These are phyloP conservation scores for Macrophomina pseudophaseolina DNA, from an alignment of 2,329 filamentous ascomycete species.

Conservation along the genomic window DNA sequence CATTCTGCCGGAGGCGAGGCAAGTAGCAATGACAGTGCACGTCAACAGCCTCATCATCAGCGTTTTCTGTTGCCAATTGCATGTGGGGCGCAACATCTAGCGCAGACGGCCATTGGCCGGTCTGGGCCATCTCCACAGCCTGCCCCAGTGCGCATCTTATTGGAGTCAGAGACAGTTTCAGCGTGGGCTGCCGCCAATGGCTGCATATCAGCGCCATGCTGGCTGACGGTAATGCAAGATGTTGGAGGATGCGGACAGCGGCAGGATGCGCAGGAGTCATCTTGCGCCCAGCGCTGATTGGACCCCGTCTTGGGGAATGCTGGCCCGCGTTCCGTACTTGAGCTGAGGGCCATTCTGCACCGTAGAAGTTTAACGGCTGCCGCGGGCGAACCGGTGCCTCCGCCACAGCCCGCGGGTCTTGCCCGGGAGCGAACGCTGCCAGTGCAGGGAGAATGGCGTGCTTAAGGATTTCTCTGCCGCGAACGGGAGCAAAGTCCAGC, in stretches of 20 bases:
- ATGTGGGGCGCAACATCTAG: constrained; percentile 11
- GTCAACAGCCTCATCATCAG: constrained; percentile 18
- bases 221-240: constrained; percentile 23
- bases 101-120: constrained; percentile 3
- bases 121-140: constrained; percentile 7
- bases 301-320: constrained; percentile 8
- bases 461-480: too few species aligned
- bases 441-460: too few species aligned
- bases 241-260: not conserved
- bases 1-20: constrained; percentile 7
- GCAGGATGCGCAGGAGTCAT: constrained; percentile 19
- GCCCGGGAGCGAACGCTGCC: not conserved
- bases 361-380: not conserved
- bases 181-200: constrained; percentile 12
- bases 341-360: not conserved
- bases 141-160: constrained; percentile 12
- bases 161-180: constrained; percentile 22
- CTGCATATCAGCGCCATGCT: constrained; percentile 11
- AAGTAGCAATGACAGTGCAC: not conserved
- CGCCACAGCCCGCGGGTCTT: not conserved
- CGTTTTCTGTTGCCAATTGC: constrained; percentile 1
- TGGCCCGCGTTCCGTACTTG: constrained; percentile 5
- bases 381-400: constrained; percentile 1
- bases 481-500: not conserved
- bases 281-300: constrained; percentile 12